phyloP scores from a whole-genome alignment of 2,329 filamentous ascomycete species.

The Dactylella cylindrospora region DNA sequence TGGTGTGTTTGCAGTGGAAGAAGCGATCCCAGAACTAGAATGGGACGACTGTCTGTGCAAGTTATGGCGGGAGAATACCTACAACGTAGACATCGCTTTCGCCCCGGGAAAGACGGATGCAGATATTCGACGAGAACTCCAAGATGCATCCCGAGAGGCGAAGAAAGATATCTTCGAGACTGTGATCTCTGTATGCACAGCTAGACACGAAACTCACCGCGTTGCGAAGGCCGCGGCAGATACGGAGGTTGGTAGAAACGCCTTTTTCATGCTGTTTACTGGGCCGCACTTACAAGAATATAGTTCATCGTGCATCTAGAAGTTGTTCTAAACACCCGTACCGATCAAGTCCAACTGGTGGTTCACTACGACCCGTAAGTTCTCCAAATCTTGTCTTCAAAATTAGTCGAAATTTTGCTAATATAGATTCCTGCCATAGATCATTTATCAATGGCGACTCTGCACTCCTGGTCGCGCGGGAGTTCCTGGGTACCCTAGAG shows the following conservation, averaged over 20 bases:
- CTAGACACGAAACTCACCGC: slow-evolving; percentile 9
- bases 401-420: no score
- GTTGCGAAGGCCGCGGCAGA: slow-evolving; percentile 24
- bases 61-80: slow-evolving; percentile 52
- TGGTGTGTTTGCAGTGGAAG: slow-evolving; percentile 80
- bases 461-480: slow-evolving; percentile 15
- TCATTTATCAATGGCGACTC: slow-evolving; percentile 26
- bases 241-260: slow-evolving; percentile 26
- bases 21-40: slow-evolving; percentile 64
- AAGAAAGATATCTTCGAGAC: slow-evolving; percentile 63
- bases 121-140: slow-evolving; percentile 16
- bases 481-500: slow-evolving; percentile 16
- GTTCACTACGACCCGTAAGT: slow-evolving; percentile 35
- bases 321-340: slow-evolving; percentile 22
- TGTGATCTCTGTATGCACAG: slow-evolving; percentile 25
- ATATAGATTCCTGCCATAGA: not conserved
- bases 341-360: slow-evolving; percentile 16
- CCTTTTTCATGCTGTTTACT: not conserved
- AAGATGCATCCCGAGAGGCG: slow-evolving; percentile 58
- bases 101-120: slow-evolving; percentile 21
- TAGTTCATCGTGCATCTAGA: slow-evolving; percentile 36
- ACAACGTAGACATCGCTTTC: slow-evolving; percentile 30
- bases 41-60: slow-evolving; percentile 67
- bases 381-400: no score
- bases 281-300: not conserved